Percentiles rank a stretch among this genome's conserved stretches.
These are phyloP conservation scores for Maudiozyma humilis DNA, from an alignment of 1,139 yeast genomes.

Conservation along the genomic window DNA sequence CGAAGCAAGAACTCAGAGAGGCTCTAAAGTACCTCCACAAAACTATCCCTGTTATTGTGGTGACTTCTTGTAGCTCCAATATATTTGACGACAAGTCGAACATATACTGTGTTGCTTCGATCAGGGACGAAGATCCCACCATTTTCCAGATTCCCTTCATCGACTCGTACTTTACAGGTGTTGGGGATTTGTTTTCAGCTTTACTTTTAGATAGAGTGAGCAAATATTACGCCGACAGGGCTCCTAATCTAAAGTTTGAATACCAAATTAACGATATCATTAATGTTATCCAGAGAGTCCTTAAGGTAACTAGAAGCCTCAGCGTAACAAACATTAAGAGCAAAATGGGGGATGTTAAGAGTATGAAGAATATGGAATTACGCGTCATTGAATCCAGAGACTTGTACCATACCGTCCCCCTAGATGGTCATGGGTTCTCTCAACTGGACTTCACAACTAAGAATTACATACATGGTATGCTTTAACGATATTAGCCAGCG, in stretches of 20 bases:
- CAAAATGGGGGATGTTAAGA: conserved; percentile 23
- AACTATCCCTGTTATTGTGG: conserved; percentile 27
- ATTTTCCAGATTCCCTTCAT: conserved; percentile 45
- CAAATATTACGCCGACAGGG: conserved; percentile 13
- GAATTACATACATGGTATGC: conserved; percentile 6
- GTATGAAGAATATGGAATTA: conserved; percentile 31
- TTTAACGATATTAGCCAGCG: background rate
- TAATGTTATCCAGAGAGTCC: conserved; percentile 27
- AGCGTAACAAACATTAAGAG: conserved; percentile 19
- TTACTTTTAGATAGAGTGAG: conserved; percentile 45
- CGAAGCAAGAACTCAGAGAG: conserved; percentile 32
- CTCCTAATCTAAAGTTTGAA: conserved; percentile 9
- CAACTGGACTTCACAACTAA: background rate
- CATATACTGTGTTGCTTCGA: conserved; percentile 34
- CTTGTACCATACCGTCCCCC: conserved; percentile 12
- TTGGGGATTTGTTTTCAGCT: conserved; percentile 64
- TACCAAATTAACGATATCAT: conserved; percentile 27
- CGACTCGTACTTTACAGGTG: conserved; percentile 64
- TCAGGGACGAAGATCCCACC: conserved; percentile 17
- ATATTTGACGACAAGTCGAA: conserved; percentile 22
- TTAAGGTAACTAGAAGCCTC: conserved; percentile 20
- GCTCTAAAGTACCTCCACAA: conserved; percentile 40
- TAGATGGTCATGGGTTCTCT: background rate
- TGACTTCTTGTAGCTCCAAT: conserved; percentile 27
- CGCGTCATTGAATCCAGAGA: conserved; percentile 28